Conservation (phyloP, 805 yeast species). For the Torulaspora quercuum region DNA sequence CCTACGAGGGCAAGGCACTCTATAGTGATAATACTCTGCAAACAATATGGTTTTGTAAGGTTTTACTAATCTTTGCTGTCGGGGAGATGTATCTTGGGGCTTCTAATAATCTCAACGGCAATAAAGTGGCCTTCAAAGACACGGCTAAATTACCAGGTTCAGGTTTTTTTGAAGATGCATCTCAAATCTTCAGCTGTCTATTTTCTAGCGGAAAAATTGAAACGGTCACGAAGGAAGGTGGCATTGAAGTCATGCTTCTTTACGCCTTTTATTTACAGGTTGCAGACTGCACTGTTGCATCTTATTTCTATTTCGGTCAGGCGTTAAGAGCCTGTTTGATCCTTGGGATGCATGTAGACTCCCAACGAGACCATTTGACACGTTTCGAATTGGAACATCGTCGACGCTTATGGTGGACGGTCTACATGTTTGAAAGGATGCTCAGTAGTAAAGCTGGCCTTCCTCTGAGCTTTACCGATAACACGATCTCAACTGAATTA, state of each 20-base stretch:
- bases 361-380: conserved; percentile 63
- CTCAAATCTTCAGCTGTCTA: conserved; percentile 71
- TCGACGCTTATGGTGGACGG: conserved; percentile 82
- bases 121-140: conserved; percentile 25
- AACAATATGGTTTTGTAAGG: conserved; percentile 78
- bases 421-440: conserved; percentile 81
- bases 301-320: conserved; percentile 74
- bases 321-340: conserved; percentile 70
- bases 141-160: conserved; percentile 67
- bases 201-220: conserved; percentile 80
- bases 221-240: conserved; percentile 73
- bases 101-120: conserved; percentile 54
- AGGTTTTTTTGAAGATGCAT: conserved; percentile 72
- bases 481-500: conserved; percentile 72
- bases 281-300: conserved; percentile 79
- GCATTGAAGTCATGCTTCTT: conserved; percentile 67
- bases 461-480: conserved; percentile 75
- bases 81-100: conserved; percentile 84
- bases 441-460: conserved; percentile 77
- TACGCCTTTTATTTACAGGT: conserved; percentile 80
- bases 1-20: conserved; percentile 48
- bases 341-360: conserved; percentile 79
- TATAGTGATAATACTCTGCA: conserved; percentile 57
- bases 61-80: conserved; percentile 65
- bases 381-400: conserved; percentile 77